A percentile compares a stretch with the other conserved stretches of the same genome.
Evolutionary conservation across 352 stramenopile species (phyloP).

Genomic region (Pythium utonaiense): DNA sequence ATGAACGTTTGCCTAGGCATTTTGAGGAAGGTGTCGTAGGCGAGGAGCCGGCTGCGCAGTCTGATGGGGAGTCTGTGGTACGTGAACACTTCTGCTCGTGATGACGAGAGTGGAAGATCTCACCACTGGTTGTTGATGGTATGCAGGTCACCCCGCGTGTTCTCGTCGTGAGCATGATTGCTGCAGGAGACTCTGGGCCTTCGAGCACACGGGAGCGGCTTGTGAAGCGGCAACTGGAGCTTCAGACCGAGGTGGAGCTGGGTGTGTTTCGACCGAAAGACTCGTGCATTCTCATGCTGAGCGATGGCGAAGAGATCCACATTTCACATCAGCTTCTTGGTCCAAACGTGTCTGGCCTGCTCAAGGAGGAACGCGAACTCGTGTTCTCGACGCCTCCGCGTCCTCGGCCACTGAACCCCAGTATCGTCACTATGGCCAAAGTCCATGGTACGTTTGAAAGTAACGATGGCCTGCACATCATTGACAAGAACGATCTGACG

Average conservation of each 20-base stretch:
- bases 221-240: conserved; percentile 58
- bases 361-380: conserved; percentile 51
- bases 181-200: conserved; percentile 16
- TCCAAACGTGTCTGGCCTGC: conserved; percentile 29
- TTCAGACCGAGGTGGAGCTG: conserved; percentile 47
- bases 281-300: conserved; percentile 64
- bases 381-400: conserved; percentile 48
- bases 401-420: conserved; percentile 41
- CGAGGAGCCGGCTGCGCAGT: conserved; percentile 1
- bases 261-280: conserved; percentile 54
- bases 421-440: conserved; percentile 55
- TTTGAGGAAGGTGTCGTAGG: conserved; percentile 20
- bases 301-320: conserved; percentile 68
- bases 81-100: not conserved
- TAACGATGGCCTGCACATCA: too few relatives aligned
- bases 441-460: conserved; percentile 43
- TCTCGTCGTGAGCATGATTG: conserved; percentile 60
- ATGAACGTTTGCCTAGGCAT: conserved; percentile 7
- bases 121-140: not conserved
- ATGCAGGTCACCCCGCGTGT: conserved; percentile 7
- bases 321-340: conserved; percentile 53
- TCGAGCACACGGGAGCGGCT: conserved; percentile 40
- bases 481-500: not conserved
- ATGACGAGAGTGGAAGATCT: not conserved
- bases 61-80: conserved; percentile 3